Conservation (phyloP, 192 early-diverging fungal genomes). For the Dimargaris cristalligena region DNA sequence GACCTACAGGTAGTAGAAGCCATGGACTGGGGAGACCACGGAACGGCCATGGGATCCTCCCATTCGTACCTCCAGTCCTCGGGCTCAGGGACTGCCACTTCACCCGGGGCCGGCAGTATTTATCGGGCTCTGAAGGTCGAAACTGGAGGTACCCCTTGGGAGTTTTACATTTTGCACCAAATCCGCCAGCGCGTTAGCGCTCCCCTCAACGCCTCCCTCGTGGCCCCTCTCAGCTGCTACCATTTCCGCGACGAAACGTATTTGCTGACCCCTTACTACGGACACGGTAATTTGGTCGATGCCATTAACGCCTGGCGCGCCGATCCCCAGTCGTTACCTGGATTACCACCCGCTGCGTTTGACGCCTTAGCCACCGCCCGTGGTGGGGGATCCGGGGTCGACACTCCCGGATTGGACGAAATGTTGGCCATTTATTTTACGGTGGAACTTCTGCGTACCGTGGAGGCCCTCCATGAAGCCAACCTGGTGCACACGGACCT, state of each 20-base stretch:
- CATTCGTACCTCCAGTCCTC: background rate
- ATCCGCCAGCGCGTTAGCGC: background rate
- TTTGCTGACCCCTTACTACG: constrained; percentile 11
- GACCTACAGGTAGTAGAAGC: constrained; percentile 8
- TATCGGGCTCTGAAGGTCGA: constrained; percentile 8
- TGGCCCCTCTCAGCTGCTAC: background rate
- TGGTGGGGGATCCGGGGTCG: background rate
- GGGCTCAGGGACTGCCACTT: background rate
- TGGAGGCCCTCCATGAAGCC: constrained; percentile 5
- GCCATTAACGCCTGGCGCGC: constrained; percentile 7
- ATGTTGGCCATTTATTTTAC: constrained; percentile 10
- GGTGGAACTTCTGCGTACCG: constrained; percentile 7
- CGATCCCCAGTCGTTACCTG: background rate
- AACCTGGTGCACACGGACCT: constrained; percentile 7
- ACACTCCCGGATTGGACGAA: constrained; percentile 7
- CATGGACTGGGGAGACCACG: constrained; percentile 7
- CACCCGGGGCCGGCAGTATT: background rate
- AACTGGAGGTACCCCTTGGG: constrained; percentile 7
- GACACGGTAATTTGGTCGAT: constrained; percentile 4
- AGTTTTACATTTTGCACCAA: constrained; percentile 6
- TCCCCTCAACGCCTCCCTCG: background rate
- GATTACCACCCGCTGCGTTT: too few species aligned
- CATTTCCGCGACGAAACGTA: constrained; percentile 8
- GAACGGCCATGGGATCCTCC: background rate
- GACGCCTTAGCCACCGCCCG: background rate